A percentile compares a stretch with the other conserved stretches of the same genome.
phyloP scores from a whole-genome alignment of 2,329 filamentous ascomycete genomes.

The Dendrostoma leiphaemia region DNA sequence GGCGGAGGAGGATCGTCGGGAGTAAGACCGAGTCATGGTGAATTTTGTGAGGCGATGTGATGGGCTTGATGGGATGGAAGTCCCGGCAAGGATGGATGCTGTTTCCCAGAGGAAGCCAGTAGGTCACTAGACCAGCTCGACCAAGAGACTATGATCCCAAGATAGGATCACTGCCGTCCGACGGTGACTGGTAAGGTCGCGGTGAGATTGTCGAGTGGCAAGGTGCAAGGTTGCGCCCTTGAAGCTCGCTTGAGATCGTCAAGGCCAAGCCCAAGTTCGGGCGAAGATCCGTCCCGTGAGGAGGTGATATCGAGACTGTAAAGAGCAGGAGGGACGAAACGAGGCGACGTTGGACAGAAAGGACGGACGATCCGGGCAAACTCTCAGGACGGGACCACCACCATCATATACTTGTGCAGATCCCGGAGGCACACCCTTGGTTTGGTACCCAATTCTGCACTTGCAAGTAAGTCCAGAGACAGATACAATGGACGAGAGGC shows the following conservation, averaged over 20 bases:
- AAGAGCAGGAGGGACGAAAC: neutral
- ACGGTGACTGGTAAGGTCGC: neutral
- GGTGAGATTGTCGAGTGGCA: neutral
- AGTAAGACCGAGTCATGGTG: constrained; percentile 13
- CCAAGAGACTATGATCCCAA: neutral
- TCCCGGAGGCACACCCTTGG: neutral
- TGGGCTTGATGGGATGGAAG: neutral
- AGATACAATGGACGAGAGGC: neutral
- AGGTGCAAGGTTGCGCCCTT: neutral
- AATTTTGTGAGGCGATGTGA: neutral
- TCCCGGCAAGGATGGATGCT: neutral
- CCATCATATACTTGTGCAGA: constrained; percentile 15
- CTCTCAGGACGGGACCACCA: constrained; percentile 4
- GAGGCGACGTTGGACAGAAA: constrained; percentile 12
- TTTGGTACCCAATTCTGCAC: neutral
- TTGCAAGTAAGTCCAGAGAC: neutral
- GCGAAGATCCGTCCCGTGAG: neutral
- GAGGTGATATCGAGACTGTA: neutral
- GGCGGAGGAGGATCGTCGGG: constrained; percentile 15
- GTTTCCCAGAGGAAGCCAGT: neutral
- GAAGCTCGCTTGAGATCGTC: neutral
- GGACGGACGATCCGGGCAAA: neutral
- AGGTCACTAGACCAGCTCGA: neutral
- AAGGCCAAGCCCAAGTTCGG: too few species aligned
- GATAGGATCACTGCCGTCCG: neutral